Percentiles rank a stretch among this genome's conserved stretches.
Evolutionary conservation across 768 basidiomycete species (phyloP).

Genomic region (Auriscalpium vulgare): DNA sequence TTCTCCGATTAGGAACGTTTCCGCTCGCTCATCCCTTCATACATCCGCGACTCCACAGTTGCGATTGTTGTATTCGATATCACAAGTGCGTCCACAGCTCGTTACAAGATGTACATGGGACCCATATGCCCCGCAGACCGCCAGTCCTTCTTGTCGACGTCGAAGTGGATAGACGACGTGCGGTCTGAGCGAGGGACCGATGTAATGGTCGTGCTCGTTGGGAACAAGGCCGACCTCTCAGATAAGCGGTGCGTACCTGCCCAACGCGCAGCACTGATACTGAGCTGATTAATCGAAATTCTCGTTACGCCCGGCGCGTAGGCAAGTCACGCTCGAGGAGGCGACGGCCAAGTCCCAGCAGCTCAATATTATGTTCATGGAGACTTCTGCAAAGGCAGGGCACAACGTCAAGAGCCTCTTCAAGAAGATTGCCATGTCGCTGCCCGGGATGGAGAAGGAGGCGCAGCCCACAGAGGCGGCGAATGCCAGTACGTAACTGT

Average conservation of each 20-base stretch:
- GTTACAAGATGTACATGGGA: not conserved
- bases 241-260: constrained; percentile 78
- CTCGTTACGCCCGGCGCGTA: constrained; percentile 25
- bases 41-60: constrained; percentile 97
- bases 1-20: constrained; percentile 72
- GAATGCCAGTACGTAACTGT: constrained; percentile 33
- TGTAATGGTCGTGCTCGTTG: constrained; percentile 96
- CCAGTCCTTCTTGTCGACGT: constrained; percentile 94
- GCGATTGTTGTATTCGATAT: constrained; percentile 99
- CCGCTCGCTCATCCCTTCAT: constrained; percentile 93
- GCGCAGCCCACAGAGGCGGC: constrained; percentile 39
- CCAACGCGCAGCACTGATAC: not conserved
- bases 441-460: constrained; percentile 93
- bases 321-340: constrained; percentile 98
- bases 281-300: not conserved
- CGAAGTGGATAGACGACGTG: constrained; percentile 99
- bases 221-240: constrained; percentile 98
- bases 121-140: constrained; percentile 51
- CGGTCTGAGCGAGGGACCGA: constrained; percentile 95
- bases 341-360: constrained; percentile 87
- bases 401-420: constrained; percentile 99
- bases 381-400: constrained; percentile 97
- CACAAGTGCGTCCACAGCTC: constrained; percentile 60
- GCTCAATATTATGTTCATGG: constrained; percentile 96
- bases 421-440: constrained; percentile 98